Percentiles rank a stretch among this genome's conserved stretches.
phyloP scores from a whole-genome alignment of 2,329 filamentous ascomycete species.

The Dothidotthia symphoricarpi region DNA sequence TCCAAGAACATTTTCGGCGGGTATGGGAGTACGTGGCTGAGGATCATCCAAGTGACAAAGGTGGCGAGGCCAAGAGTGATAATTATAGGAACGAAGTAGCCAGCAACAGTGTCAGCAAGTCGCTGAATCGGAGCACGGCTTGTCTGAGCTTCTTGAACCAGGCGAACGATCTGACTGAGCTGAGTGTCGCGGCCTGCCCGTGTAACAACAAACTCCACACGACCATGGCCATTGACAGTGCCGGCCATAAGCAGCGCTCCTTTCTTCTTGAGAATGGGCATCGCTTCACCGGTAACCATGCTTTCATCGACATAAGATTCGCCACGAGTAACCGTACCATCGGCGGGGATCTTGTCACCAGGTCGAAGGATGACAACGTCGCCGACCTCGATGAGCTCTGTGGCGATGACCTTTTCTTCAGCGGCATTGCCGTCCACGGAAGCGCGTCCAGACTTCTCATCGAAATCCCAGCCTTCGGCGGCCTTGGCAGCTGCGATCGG shows the following conservation, averaged over 20 bases:
- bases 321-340: slow-evolving; percentile 81
- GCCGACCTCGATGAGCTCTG: slow-evolving; percentile 88
- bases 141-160: slow-evolving; percentile 97
- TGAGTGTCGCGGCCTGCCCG: slow-evolving; percentile 93
- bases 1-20: slow-evolving; percentile 87
- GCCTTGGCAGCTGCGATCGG: slow-evolving; percentile 91
- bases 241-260: slow-evolving; percentile 81
- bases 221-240: slow-evolving; percentile 90
- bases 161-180: slow-evolving; percentile 93
- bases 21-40: slow-evolving; percentile 78
- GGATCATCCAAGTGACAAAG: slow-evolving; percentile 89
- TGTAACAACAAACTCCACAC: slow-evolving; percentile 88
- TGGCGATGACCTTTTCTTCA: slow-evolving; percentile 86
- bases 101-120: slow-evolving; percentile 84
- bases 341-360: slow-evolving; percentile 94
- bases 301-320: slow-evolving; percentile 95
- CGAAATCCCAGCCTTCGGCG: slow-evolving; percentile 70
- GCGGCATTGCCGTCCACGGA: slow-evolving; percentile 58
- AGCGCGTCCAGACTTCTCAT: slow-evolving; percentile 47
- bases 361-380: slow-evolving; percentile 91
- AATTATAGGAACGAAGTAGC: slow-evolving; percentile 91
- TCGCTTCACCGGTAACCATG: slow-evolving; percentile 97
- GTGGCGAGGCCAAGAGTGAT: slow-evolving; percentile 79
- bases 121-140: slow-evolving; percentile 91
- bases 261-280: slow-evolving; percentile 87